Conservation (phyloP, 78 protist genomes). For the Guillardia theta region DNA sequence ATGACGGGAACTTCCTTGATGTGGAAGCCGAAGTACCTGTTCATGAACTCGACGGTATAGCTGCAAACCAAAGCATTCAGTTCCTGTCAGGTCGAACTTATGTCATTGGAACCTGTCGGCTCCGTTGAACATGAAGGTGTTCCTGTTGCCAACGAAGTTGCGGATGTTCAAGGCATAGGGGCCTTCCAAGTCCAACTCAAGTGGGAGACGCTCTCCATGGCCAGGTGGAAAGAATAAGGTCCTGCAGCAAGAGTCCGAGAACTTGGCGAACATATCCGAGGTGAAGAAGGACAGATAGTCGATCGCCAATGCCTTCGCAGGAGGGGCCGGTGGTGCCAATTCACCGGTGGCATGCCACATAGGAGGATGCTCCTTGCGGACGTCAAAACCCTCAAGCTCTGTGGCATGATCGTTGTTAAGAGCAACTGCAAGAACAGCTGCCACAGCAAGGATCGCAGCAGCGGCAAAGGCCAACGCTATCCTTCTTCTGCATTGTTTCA, state of each 20-base stretch:
- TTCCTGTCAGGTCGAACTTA: background rate
- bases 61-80: background rate
- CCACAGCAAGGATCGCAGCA: background rate
- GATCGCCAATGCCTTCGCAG: background rate
- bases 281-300: background rate
- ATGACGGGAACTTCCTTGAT: background rate
- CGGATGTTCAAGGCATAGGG: background rate
- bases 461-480: background rate
- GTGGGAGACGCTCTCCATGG: background rate
- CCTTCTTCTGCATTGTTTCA: background rate
- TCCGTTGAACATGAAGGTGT: slow-evolving; percentile 9
- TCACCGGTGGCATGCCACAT: background rate
- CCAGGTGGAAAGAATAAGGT: slow-evolving; percentile 23
- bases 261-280: slow-evolving; percentile 25
- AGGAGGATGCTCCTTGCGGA: background rate
- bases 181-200: background rate
- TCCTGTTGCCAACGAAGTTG: slow-evolving; percentile 19
- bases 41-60: background rate
- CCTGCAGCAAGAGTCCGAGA: slow-evolving; percentile 22
- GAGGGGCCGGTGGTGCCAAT: background rate
- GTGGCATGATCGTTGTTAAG: background rate
- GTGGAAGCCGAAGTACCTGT: background rate
- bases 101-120: background rate
- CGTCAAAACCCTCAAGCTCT: background rate
- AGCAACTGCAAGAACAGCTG: background rate